Conservation (phyloP, 768 basidiomycete genomes). For the Boletus coccyginus region DNA sequence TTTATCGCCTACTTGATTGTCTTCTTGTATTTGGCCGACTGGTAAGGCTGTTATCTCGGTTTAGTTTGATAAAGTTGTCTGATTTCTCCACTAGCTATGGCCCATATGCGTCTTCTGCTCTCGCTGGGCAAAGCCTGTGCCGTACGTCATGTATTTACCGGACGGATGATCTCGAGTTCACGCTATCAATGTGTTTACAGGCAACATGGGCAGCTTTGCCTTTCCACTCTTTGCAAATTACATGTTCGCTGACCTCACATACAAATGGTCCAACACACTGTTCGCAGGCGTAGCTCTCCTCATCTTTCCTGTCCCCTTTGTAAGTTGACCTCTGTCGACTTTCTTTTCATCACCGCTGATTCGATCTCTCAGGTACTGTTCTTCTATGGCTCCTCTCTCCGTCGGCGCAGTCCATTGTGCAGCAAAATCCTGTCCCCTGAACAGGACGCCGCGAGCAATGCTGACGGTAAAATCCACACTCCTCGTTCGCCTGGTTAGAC, state of each 20-base stretch:
- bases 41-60: constrained; percentile 32
- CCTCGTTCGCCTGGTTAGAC: background rate
- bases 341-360: background rate
- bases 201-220: constrained; percentile 46
- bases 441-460: background rate
- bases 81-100: constrained; percentile 39
- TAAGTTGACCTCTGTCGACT: constrained; percentile 21
- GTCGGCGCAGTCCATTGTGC: constrained; percentile 24
- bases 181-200: constrained; percentile 22
- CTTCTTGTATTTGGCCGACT: constrained; percentile 60
- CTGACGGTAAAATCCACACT: background rate
- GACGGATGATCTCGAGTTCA: background rate
- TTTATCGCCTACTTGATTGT: constrained; percentile 54
- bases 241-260: constrained; percentile 55
- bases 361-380: constrained; percentile 23
- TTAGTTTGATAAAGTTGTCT: background rate
- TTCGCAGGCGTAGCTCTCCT: constrained; percentile 50
- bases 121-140: constrained; percentile 61
- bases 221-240: constrained; percentile 62
- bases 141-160: constrained; percentile 34
- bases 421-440: constrained; percentile 8
- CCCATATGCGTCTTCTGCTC: constrained; percentile 60
- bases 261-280: constrained; percentile 57
- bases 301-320: constrained; percentile 58
- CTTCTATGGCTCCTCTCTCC: constrained; percentile 29